A percentile compares a stretch with the other conserved stretches of the same genome.
phyloP scores from a whole-genome alignment of 2,329 filamentous ascomycete genomes.

The Dactylellina leptospora region DNA sequence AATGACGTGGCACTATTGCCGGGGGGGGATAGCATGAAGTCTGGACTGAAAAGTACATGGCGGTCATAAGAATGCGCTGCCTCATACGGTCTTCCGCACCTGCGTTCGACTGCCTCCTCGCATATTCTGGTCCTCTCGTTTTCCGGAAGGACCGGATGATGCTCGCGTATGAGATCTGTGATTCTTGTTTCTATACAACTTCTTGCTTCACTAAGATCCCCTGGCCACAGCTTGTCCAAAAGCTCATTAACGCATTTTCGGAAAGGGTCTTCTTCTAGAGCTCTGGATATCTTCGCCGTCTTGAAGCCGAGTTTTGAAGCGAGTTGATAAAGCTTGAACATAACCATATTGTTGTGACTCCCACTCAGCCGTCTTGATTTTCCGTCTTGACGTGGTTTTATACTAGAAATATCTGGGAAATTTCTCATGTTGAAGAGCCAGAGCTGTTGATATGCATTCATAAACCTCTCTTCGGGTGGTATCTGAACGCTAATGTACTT shows the following conservation, averaged over 20 bases:
- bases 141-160: neutral
- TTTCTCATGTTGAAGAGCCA: slow-evolving; percentile 15
- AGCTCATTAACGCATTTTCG: slow-evolving; percentile 1
- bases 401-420: slow-evolving; percentile 7
- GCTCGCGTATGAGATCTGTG: neutral
- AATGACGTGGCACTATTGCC: neutral
- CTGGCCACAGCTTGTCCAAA: slow-evolving; percentile 4
- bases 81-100: slow-evolving; percentile 18
- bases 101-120: slow-evolving; percentile 1
- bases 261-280: neutral
- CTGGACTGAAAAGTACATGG: slow-evolving; percentile 4
- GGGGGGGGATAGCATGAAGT: slow-evolving; percentile 2
- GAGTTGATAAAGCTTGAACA: neutral
- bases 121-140: neutral
- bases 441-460: slow-evolving; percentile 9
- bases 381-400: neutral
- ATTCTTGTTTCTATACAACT: neutral
- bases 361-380: neutral
- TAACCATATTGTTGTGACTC: neutral
- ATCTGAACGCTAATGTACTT: neutral
- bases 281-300: neutral
- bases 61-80: slow-evolving; percentile 10
- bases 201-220: neutral
- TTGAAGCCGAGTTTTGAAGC: neutral
- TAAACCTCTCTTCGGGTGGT: neutral